Evolutionary conservation across 1,284 basidiomycete genomes (phyloP), one percentile per base, ranked within the genome.

Genomic region (Anthracocystis setariae): DNA sequence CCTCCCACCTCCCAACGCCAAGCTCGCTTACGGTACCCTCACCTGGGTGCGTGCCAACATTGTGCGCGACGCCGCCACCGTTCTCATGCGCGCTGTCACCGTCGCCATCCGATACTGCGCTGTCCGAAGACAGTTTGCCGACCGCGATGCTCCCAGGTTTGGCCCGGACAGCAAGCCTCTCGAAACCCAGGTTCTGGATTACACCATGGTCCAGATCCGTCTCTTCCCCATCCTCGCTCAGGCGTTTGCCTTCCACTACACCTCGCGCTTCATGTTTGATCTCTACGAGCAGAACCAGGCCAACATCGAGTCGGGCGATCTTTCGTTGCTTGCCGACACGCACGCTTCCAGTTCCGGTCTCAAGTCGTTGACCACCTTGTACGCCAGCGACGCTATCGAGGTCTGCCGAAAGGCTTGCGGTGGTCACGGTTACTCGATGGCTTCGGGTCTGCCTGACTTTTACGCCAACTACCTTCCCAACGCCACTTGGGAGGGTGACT

Each of bases 241-340:
- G 69, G 83, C 84, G 0, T 82, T 83, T 55, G 84, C 84, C n/a
- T 82, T 82, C 59, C 83, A 84, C 75, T 84, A 81, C 70, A 84
- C 74, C 12, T 74, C 74, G 25, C 62, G 66, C 47, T 77, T 69
- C 61, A 84, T 84, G 83, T 83, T 78, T 66, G 71, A 81, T 4
- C 76, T 82, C 23, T 84, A 84, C 74, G 67, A 80, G 40, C 64
- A 71, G 29, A 84, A 82, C 72, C 72, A 82, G 62, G 70, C 71
- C 38, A 72, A 69, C 29, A 80, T 84, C 60, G 71, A 74, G 37
- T 63, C 76, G 13, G 82, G 82, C 21, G 83, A 84, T 61, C 82
- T 84, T 40, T 79, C 78, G 25, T 53, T 82, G 39, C 75, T 84
- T 27, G 83, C 82, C 46, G 83, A 84, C 56, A 83, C 82, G 15